phyloP scores from a whole-genome alignment of 805 yeast species.

The Pichia occidentalis region DNA sequence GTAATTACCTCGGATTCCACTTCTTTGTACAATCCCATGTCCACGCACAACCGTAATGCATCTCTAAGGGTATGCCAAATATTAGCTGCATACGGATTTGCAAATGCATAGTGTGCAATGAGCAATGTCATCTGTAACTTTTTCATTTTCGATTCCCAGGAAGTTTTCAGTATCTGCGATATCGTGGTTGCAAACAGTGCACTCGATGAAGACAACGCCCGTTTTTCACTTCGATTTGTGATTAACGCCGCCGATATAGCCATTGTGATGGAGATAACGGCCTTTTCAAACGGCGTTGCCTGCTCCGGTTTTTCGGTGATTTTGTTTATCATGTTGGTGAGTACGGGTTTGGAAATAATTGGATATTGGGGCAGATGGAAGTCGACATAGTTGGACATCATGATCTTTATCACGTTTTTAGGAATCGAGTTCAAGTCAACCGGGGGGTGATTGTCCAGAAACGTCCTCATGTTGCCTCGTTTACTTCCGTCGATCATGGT shows the following conservation, averaged over 20 bases:
- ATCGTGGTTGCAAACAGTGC: slow-evolving; percentile 13
- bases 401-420: slow-evolving; percentile 7
- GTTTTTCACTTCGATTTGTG: slow-evolving; percentile 12
- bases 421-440: slow-evolving; percentile 13
- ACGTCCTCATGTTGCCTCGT: slow-evolving; percentile 10
- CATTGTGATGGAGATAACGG: slow-evolving; percentile 11
- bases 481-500: slow-evolving; percentile 2
- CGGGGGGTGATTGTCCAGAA: slow-evolving; percentile 12
- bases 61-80: slow-evolving; percentile 10
- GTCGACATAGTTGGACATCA: slow-evolving; percentile 12
- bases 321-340: not conserved
- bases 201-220: slow-evolving; percentile 14
- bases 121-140: slow-evolving; percentile 11
- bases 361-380: slow-evolving; percentile 15
- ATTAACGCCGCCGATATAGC: slow-evolving; percentile 16
- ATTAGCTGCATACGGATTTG: slow-evolving; percentile 16
- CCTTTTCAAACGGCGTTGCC: slow-evolving; percentile 7
- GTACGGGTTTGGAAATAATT: slow-evolving; percentile 6
- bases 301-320: slow-evolving; percentile 5
- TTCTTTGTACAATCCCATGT: slow-evolving; percentile 14
- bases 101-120: slow-evolving; percentile 14
- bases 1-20: slow-evolving; percentile 9
- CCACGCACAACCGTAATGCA: slow-evolving; percentile 12
- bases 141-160: slow-evolving; percentile 10
- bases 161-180: slow-evolving; percentile 3